A percentile compares a stretch with the other conserved stretches of the same genome.
Conservation (phyloP, 2,329 filamentous ascomycete species). For the Fusarium sp. region DNA sequence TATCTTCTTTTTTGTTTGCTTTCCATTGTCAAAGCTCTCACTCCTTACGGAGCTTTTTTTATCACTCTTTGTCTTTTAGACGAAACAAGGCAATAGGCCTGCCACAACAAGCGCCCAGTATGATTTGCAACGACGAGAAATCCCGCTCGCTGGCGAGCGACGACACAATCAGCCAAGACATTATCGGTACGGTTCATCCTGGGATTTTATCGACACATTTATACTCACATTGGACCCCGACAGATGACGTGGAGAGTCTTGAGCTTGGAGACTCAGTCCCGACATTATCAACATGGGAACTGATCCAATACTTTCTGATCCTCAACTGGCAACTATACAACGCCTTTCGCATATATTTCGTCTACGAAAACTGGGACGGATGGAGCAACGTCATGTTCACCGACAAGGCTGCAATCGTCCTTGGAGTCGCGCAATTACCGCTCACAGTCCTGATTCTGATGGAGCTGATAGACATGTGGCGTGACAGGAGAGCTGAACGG, state of each 20-base stretch:
- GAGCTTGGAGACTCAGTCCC: background rate
- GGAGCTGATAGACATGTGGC: slow-evolving; percentile 16
- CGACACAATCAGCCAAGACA: background rate
- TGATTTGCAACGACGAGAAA: background rate
- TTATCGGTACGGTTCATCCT: background rate
- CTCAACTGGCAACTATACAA: background rate
- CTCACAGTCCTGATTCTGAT: background rate
- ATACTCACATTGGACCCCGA: background rate
- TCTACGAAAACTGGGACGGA: slow-evolving; percentile 12
- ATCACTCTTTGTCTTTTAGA: background rate
- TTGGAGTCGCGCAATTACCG: background rate
- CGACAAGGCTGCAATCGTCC: background rate
- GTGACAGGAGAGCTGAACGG: background rate
- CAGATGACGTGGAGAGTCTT: background rate
- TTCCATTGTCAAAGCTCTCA: background rate
- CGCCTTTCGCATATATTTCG: background rate
- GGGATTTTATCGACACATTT: background rate
- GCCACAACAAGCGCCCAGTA: background rate
- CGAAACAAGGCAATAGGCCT: background rate
- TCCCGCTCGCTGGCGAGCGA: background rate
- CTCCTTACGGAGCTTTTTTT: background rate
- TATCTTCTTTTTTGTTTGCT: background rate
- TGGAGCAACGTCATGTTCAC: slow-evolving; percentile 1
- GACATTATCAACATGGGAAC: background rate
- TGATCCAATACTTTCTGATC: background rate